These are phyloP conservation scores for Penicillium sp. DNA, from an alignment of 2,329 filamentous ascomycete species.

Conservation along the genomic window DNA sequence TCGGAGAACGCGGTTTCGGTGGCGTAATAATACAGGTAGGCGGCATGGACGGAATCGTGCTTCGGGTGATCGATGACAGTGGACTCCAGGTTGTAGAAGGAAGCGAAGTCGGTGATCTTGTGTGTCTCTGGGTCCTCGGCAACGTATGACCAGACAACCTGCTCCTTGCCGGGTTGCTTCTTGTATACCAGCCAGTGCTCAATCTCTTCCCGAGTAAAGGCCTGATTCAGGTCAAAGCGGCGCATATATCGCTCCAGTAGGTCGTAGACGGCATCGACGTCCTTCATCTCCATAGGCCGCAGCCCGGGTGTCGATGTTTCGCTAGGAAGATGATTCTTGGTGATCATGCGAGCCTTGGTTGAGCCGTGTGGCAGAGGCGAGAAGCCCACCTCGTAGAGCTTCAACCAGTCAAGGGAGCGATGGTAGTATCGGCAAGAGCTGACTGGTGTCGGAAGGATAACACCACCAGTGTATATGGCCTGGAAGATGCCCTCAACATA, in stretches of 20 bases:
- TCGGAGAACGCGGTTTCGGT: conserved; percentile 68
- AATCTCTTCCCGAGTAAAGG: conserved; percentile 75
- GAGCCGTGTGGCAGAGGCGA: conserved; percentile 79
- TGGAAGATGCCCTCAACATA: conserved; percentile 86
- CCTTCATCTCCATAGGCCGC: conserved; percentile 72
- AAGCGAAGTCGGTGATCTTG: conserved; percentile 94
- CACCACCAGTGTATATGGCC: conserved; percentile 91
- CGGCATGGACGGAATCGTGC: conserved; percentile 76
- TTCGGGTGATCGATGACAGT: conserved; percentile 80
- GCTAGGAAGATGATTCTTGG: conserved; percentile 78
- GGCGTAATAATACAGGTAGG: conserved; percentile 97
- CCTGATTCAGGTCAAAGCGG: conserved; percentile 78
- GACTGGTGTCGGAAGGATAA: conserved; percentile 84
- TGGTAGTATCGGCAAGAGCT: conserved; percentile 95
- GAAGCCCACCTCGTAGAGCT: conserved; percentile 92
- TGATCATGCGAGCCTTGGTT: conserved; percentile 79
- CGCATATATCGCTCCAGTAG: conserved; percentile 73
- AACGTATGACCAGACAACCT: conserved; percentile 91
- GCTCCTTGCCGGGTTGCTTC: conserved; percentile 61
- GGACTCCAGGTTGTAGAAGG: conserved; percentile 92
- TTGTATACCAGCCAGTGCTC: conserved; percentile 83
- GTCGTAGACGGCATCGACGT: conserved; percentile 69
- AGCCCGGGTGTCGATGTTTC: conserved; percentile 69
- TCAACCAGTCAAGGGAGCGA: conserved; percentile 89
- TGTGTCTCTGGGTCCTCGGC: conserved; percentile 68